Evolutionary conservation across 306 rosid genomes (phyloP).

Genomic region (Calophaca sinica): DNA sequence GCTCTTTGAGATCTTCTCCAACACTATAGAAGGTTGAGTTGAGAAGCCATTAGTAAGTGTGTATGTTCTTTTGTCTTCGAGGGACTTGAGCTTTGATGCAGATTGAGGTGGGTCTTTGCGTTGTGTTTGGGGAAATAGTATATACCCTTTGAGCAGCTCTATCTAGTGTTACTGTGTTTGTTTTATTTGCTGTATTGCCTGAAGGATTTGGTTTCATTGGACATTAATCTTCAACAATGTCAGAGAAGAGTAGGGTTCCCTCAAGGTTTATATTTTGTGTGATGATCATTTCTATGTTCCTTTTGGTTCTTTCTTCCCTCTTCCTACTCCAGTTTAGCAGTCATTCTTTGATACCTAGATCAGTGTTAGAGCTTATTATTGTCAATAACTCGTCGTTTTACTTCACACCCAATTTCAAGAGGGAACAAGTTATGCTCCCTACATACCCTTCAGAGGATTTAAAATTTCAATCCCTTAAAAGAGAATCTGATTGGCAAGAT

Average conservation of each 20-base stretch:
- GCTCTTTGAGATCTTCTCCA: constrained; percentile 37
- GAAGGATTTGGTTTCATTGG: constrained; percentile 27
- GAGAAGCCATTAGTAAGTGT: constrained; percentile 36
- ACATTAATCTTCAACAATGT: constrained; percentile 57
- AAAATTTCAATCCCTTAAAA: constrained; percentile 34
- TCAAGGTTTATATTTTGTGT: constrained; percentile 71
- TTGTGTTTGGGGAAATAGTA: neutral
- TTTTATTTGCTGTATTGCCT: constrained; percentile 29
- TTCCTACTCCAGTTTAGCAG: constrained; percentile 77
- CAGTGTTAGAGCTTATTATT: constrained; percentile 77
- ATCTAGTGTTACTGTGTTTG: constrained; percentile 15
- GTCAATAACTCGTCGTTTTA: constrained; percentile 68
- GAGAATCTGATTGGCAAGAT: constrained; percentile 50
- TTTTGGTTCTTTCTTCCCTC: constrained; percentile 72
- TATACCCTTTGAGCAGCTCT: constrained; percentile 28
- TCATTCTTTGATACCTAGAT: constrained; percentile 71
- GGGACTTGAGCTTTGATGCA: constrained; percentile 41
- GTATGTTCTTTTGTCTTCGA: constrained; percentile 3
- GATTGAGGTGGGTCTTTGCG: constrained; percentile 28
- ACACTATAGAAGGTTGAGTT: constrained; percentile 46
- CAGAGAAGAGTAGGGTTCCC: constrained; percentile 72
- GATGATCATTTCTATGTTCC: constrained; percentile 70
- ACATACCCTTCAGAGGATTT: constrained; percentile 43
- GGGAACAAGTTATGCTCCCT: constrained; percentile 50
- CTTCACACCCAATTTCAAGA: constrained; percentile 59